Percentiles rank a stretch among this genome's conserved stretches.
Conservation (phyloP, 2,329 filamentous ascomycete species). For the Fusarium solani-melongenae region DNA sequence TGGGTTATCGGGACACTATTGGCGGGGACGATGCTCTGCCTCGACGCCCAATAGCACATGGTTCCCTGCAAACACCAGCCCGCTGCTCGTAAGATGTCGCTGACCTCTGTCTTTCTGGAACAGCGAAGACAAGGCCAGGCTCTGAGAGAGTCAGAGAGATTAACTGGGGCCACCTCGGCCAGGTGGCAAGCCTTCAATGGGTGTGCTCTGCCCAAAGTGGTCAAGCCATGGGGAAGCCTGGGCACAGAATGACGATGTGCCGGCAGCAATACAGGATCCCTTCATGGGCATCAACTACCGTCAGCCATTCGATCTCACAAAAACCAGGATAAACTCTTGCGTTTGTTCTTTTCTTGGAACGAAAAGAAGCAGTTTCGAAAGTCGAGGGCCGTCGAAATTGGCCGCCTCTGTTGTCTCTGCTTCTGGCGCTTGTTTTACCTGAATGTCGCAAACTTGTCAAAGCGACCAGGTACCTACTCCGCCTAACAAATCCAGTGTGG, state of each 20-base stretch:
- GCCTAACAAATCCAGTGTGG: background rate
- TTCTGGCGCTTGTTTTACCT: constrained; percentile 35
- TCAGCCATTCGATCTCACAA: constrained; percentile 4
- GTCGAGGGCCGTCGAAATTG: constrained; percentile 15
- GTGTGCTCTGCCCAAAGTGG: constrained; percentile 12
- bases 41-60: constrained; percentile 23
- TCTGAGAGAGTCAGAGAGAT: constrained; percentile 20
- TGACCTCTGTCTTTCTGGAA: constrained; percentile 16
- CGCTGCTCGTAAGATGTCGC: constrained; percentile 19
- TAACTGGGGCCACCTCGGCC: constrained; percentile 31
- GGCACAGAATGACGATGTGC: background rate
- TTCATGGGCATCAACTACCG: constrained; percentile 1
- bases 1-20: constrained; percentile 27
- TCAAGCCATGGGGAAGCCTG: constrained; percentile 1
- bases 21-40: constrained; percentile 4
- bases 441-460: constrained; percentile 8
- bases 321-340: background rate
- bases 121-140: constrained; percentile 1
- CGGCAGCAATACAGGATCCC: background rate
- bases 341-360: background rate
- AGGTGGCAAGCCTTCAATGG: constrained; percentile 40
- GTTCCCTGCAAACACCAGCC: constrained; percentile 2
- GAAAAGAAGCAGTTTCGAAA: constrained; percentile 10
- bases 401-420: constrained; percentile 23
- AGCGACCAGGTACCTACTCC: constrained; percentile 21